phyloP scores from a whole-genome alignment of 2,329 filamentous ascomycete species.

The Xylaria polymorpha region DNA sequence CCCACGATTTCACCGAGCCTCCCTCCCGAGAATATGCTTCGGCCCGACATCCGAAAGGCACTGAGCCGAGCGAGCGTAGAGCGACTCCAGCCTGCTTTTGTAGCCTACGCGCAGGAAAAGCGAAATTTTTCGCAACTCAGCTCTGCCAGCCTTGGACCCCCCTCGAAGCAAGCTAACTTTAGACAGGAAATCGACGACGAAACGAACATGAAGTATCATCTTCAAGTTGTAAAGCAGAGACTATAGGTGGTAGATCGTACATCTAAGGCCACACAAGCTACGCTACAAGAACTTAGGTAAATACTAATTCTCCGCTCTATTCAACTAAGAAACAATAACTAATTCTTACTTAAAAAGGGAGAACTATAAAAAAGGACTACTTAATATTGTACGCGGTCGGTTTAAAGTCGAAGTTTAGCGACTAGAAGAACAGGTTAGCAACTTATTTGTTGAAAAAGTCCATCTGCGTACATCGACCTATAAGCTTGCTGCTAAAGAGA shows the following conservation, averaged over 20 bases:
- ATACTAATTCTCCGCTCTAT: no score
- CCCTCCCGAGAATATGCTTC: not conserved
- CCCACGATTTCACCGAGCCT: no score
- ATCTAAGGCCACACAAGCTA: not conserved
- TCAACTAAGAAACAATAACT: no score
- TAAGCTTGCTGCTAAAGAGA: conserved; percentile 15
- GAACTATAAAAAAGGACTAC: not conserved
- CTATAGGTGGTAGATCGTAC: not conserved
- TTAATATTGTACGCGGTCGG: not conserved
- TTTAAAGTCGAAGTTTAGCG: not conserved
- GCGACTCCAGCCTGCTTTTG: no score
- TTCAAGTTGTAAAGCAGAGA: not conserved
- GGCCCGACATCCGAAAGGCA: no score
- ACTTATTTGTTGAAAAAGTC: conserved; percentile 1
- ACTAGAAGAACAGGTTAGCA: not conserved
- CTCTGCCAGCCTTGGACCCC: no score
- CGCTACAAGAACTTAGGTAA: not conserved
- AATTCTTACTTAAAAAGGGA: no score
- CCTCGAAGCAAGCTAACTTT: no score
- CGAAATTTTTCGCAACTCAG: no score
- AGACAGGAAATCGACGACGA: not conserved
- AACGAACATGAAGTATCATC: not conserved
- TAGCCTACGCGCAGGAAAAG: no score
- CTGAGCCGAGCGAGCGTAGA: no score
- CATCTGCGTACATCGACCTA: conserved; percentile 16